Percentiles rank a stretch among this genome's conserved stretches.
Evolutionary conservation across 2,329 filamentous ascomycete genomes (phyloP).

Genomic region (Clarireedia homoeocarpa): DNA sequence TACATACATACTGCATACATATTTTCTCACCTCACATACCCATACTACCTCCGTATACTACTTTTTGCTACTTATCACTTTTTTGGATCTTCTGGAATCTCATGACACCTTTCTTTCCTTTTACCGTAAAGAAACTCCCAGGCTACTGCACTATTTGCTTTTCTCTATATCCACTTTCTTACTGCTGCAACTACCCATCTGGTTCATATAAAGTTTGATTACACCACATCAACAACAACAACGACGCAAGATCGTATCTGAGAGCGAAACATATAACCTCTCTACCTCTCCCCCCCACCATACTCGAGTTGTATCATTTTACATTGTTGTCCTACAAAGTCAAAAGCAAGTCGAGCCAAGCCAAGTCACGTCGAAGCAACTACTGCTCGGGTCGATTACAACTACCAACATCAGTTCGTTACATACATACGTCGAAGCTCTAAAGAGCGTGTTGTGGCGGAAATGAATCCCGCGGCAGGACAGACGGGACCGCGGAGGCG

Average conservation of each 20-base stretch:
- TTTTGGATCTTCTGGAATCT: background rate
- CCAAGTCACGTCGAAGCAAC: background rate
- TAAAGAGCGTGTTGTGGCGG: slow-evolving; percentile 7
- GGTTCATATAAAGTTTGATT: slow-evolving; percentile 9
- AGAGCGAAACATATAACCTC: slow-evolving; percentile 6
- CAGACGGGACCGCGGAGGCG: slow-evolving; percentile 27
- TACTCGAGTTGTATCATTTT: background rate
- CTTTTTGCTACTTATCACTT: slow-evolving; percentile 1
- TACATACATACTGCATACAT: background rate
- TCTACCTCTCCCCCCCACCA: background rate
- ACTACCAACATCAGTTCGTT: slow-evolving; percentile 3
- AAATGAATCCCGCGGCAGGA: slow-evolving; percentile 20
- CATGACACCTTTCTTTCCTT: slow-evolving; percentile 1
- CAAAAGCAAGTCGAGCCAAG: no score
- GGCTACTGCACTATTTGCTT: slow-evolving; percentile 1
- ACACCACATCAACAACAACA: slow-evolving; percentile 5
- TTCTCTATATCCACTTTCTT: background rate
- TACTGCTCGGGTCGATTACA: background rate
- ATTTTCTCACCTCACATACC: background rate
- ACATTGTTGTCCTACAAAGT: background rate
- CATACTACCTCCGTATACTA: background rate
- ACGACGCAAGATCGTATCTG: background rate
- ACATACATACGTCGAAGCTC: slow-evolving; percentile 3
- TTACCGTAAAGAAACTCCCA: background rate
- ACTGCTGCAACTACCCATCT: slow-evolving; percentile 3